phyloP scores from a whole-genome alignment of 768 basidiomycete genomes.

The Suillus americanus region DNA sequence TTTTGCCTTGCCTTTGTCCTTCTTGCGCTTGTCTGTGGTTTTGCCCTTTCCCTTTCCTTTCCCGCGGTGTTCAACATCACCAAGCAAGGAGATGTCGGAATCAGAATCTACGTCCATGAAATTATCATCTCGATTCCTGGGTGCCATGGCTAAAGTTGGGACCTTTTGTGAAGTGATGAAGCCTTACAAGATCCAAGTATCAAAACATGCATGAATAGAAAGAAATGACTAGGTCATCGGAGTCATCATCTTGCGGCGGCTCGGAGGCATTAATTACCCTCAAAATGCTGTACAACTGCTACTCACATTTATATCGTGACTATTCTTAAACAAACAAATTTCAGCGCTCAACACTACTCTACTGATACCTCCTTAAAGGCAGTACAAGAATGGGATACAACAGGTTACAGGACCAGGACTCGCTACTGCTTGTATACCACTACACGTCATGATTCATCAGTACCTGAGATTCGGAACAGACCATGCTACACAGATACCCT shows the following conservation, averaged over 20 bases:
- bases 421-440: neutral
- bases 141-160: constrained; percentile 17
- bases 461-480: neutral
- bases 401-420: neutral
- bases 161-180: neutral
- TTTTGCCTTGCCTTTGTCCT: constrained; percentile 48
- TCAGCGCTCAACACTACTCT: too few species aligned
- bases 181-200: neutral
- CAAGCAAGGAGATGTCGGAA: constrained; percentile 67
- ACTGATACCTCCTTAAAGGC: neutral
- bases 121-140: constrained; percentile 25
- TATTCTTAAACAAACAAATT: too few species aligned
- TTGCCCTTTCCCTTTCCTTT: constrained; percentile 62
- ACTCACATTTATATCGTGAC: neutral
- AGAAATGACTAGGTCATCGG: neutral
- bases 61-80: constrained; percentile 44
- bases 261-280: neutral
- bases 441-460: neutral
- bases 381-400: neutral
- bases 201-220: neutral
- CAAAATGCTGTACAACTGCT: neutral
- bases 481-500: neutral
- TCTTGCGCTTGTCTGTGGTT: constrained; percentile 48
- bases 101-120: constrained; percentile 66
- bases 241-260: neutral